phyloP scores from a whole-genome alignment of 2,329 filamentous ascomycete species.

The Colletotrichum cordylinicola region DNA sequence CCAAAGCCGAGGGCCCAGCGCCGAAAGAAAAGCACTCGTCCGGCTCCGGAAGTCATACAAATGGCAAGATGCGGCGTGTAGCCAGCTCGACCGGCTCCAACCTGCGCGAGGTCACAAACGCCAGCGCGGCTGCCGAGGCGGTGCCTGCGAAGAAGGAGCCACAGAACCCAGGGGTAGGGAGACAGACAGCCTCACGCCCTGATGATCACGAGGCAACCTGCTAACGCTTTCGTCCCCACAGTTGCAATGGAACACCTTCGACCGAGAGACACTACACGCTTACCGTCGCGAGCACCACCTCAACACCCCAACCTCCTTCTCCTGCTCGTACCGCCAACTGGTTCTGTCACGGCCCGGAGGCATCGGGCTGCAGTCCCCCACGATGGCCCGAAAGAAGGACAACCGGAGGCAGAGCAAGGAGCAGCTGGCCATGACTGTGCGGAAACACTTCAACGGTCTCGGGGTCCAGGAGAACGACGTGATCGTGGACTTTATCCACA shows the following conservation, averaged over 20 bases:
- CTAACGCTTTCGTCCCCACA: conserved; percentile 30
- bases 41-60: conserved; percentile 39
- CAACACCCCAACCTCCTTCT: conserved; percentile 73
- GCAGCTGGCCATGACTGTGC: conserved; percentile 72
- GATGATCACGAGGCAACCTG: background rate
- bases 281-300: conserved; percentile 79
- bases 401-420: conserved; percentile 74
- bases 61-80: conserved; percentile 61
- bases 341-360: conserved; percentile 65
- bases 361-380: conserved; percentile 76
- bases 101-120: conserved; percentile 26
- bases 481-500: conserved; percentile 80
- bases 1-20: conserved; percentile 45
- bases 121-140: conserved; percentile 33
- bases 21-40: conserved; percentile 51
- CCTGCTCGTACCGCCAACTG: conserved; percentile 65
- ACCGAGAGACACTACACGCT: conserved; percentile 71
- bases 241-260: conserved; percentile 73
- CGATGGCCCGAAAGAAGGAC: conserved; percentile 71
- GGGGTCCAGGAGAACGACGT: conserved; percentile 84
- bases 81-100: conserved; percentile 53
- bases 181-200: conserved; percentile 7
- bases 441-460: conserved; percentile 84
- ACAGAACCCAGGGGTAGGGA: conserved; percentile 14
- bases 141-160: conserved; percentile 14